A percentile compares a stretch with the other conserved stretches of the same genome.
phyloP scores from a whole-genome alignment of 768 basidiomycete species.

The Mycena vulgaris region DNA sequence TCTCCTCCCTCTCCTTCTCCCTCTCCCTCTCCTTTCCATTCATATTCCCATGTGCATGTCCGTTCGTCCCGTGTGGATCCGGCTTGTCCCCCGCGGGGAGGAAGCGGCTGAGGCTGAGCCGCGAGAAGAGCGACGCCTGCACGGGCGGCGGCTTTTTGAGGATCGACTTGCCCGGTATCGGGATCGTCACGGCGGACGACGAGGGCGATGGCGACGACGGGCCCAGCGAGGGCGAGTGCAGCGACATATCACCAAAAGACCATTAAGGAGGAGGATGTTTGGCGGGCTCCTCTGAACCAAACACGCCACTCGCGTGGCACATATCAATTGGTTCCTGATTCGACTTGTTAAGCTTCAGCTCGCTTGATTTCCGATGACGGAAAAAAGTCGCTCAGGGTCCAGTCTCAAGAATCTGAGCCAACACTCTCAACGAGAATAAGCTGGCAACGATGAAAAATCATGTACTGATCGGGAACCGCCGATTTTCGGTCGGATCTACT shows the following conservation, averaged over 20 bases:
- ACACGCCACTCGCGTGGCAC: too few species aligned
- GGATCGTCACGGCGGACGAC: conserved; percentile 86
- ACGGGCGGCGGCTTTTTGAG: conserved; percentile 82
- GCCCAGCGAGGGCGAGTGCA: conserved; percentile 41
- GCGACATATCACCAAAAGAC: conserved; percentile 20
- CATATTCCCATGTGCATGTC: neutral
- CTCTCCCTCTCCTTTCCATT: conserved; percentile 32
- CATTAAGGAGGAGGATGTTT: conserved; percentile 3
- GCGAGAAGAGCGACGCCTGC: conserved; percentile 79
- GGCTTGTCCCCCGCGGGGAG: conserved; percentile 61
- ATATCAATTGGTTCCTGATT: too few species aligned
- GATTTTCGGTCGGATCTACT: too few species aligned
- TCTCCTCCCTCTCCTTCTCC: conserved; percentile 52
- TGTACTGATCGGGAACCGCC: too few species aligned
- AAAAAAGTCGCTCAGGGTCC: too few species aligned
- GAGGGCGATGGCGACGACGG: conserved; percentile 76
- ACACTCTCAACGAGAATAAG: too few species aligned
- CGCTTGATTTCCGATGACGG: too few species aligned
- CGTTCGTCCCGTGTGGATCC: neutral
- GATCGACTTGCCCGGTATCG: conserved; percentile 85
- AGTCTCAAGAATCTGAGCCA: too few species aligned
- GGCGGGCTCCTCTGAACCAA: neutral
- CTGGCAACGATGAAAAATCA: too few species aligned
- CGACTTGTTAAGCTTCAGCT: too few species aligned
- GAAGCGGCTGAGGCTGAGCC: conserved; percentile 73